Conservation (phyloP, 352 stramenopile species). For the Phytopythium mirpurense region DNA sequence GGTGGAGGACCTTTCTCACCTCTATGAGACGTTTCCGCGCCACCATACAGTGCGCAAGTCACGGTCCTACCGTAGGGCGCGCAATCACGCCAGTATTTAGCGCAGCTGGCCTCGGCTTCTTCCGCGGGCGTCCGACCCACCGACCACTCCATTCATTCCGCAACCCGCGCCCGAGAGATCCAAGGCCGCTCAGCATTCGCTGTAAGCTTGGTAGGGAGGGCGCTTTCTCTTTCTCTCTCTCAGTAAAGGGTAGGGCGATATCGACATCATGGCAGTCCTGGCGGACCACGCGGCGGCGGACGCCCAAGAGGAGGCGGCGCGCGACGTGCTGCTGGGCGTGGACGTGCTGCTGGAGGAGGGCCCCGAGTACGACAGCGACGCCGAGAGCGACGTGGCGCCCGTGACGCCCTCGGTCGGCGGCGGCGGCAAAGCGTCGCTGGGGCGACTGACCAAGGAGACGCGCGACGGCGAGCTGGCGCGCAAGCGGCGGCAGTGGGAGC, state of each 20-base stretch:
- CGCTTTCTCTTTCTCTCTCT: neutral
- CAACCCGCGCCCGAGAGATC: no score
- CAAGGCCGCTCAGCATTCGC: no score
- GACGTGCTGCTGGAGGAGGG: slow-evolving; percentile 11
- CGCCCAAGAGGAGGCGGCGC: no score
- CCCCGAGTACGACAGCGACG: slow-evolving; percentile 14
- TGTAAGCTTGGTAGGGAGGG: neutral
- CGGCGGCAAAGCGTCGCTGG: no score
- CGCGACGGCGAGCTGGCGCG: neutral
- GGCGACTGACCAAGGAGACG: slow-evolving; percentile 2
- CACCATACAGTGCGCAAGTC: no score
- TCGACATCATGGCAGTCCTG: neutral
- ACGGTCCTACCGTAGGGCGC: no score
- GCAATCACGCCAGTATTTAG: no score
- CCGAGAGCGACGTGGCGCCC: slow-evolving; percentile 5
- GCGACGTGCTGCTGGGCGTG: neutral
- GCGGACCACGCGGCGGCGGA: no score
- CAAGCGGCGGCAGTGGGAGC: slow-evolving; percentile 6
- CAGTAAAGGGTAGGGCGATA: neutral
- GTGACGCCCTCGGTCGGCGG: neutral
- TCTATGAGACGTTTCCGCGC: no score
- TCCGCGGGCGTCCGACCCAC: neutral
- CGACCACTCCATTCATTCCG: neutral
- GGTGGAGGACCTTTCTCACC: no score
- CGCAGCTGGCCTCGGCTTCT: no score